Evolutionary conservation across 495 filamentous ascomycete species (phyloP).

Genomic region (Peziza echinospora): DNA sequence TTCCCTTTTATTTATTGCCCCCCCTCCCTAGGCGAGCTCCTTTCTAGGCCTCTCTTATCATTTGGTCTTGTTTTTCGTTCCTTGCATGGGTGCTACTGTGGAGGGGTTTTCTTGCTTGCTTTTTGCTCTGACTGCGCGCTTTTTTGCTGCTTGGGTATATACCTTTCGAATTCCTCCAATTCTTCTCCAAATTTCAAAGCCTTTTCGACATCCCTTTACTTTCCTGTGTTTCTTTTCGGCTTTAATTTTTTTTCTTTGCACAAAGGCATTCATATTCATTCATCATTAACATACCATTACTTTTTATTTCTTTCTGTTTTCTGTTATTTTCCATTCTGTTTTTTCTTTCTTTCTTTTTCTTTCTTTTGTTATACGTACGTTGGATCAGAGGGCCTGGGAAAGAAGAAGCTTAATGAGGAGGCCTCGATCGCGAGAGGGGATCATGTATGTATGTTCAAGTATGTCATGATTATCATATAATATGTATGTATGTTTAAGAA

Average conservation of each 20-base stretch:
- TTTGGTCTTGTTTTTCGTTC: not conserved
- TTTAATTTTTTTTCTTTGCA: too few relatives aligned
- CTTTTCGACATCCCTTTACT: too few relatives aligned
- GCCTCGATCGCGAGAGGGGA: not conserved
- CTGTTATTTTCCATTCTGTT: not conserved
- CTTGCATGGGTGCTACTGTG: not conserved
- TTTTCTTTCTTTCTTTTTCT: not conserved
- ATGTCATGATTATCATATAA: too few relatives aligned
- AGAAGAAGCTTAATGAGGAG: not conserved
- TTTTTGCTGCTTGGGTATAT: not conserved
- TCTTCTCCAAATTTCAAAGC: too few relatives aligned
- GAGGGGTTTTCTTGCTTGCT: not conserved
- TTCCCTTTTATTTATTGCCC: not conserved
- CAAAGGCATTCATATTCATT: too few relatives aligned
- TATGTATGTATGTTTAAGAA: too few relatives aligned
- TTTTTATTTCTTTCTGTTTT: too few relatives aligned
- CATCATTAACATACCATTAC: too few relatives aligned
- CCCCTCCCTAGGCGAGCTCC: not conserved
- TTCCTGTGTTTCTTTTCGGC: too few relatives aligned
- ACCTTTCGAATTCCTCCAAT: too few relatives aligned
- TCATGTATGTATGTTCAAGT: conserved; percentile 3
- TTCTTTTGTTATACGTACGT: not conserved
- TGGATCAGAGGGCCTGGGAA: not conserved
- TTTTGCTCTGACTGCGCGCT: not conserved
- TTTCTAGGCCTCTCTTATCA: not conserved